Evolutionary conservation across 2,329 filamentous ascomycete species (phyloP), one percentile per base, ranked within the genome.

Genomic region (Hypoxylon rubiginosum): DNA sequence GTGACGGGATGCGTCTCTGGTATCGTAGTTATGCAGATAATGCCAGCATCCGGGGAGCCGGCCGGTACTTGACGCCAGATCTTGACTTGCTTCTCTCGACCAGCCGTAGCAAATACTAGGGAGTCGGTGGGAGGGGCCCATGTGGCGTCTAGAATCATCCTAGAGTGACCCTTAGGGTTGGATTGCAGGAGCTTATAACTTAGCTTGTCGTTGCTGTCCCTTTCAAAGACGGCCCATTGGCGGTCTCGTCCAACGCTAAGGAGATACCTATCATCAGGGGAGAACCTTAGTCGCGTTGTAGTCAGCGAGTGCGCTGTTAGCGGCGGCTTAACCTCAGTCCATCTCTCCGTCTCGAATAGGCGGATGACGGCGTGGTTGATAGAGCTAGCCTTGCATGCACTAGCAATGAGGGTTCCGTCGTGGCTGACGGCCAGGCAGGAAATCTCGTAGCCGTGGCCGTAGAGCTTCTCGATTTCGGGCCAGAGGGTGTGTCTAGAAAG

Each of bases 391-490:
- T 92, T 93, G 82, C 96, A 99, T 1, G 96, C 94, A 57, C 94
- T 97, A 32, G 96, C 96, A 13, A 99, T 86, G 21, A 97, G 79
- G 3, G 80, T 83, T 11, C 92, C 91, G 72, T 94, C 90, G 74
- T 92, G 87, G 74, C 89, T 93, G 7, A 91, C 87, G 10, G 94
- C 92, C 15, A 97, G 88, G 39, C 93, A 92, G 1, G 93, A 97
- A 53, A 99, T 95, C 79, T 99, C 96, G 80, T 97, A 97, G 30
- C 96, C 96, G 80, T 99, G 96, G 1, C 96, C 96, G 80, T 99
- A 99, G 1, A 99, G 86, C 82, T 99, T 99, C 79, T 99, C 96
- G 6, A 89, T 89, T 77, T 99, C 96, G 2, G 96, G 96, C 94
- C 94, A 99, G 32, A 99, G 88, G 0, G 96, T 97, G 78, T 97